Evolutionary conservation across 2,329 filamentous ascomycete genomes (phyloP).

Genomic region (Didymella glomerata): DNA sequence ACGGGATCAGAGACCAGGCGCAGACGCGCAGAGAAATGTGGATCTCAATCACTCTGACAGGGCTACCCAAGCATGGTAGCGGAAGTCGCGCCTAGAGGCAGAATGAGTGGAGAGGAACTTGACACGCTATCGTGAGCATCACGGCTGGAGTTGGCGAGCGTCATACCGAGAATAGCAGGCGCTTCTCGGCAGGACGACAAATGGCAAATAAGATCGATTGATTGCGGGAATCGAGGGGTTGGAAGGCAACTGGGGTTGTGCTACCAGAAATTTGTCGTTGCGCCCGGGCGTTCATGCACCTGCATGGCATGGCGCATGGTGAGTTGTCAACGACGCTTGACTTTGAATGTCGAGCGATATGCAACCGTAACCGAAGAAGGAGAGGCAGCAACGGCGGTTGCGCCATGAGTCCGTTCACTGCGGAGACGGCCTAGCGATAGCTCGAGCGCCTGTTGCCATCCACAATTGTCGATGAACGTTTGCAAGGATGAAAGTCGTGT

Average conservation of each 20-base stretch:
- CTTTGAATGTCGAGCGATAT: slow-evolving; percentile 46
- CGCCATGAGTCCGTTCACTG: slow-evolving; percentile 46
- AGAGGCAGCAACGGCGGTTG: slow-evolving; percentile 50
- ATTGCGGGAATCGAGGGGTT: slow-evolving; percentile 49
- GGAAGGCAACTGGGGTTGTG: slow-evolving; percentile 48
- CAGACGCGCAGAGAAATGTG: slow-evolving; percentile 37
- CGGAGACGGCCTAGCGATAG: slow-evolving; percentile 36
- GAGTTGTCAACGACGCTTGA: slow-evolving; percentile 52
- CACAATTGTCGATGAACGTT: slow-evolving; percentile 19
- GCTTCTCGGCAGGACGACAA: slow-evolving; percentile 38
- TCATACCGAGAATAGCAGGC: slow-evolving; percentile 47
- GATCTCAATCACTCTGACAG: slow-evolving; percentile 35
- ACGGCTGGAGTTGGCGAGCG: slow-evolving; percentile 44
- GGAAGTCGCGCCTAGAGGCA: slow-evolving; percentile 45
- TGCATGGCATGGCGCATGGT: slow-evolving; percentile 51
- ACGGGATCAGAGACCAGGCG: slow-evolving; percentile 41
- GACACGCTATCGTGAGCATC: slow-evolving; percentile 51
- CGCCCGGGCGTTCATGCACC: slow-evolving; percentile 43
- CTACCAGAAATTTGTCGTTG: slow-evolving; percentile 44
- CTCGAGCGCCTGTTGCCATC: slow-evolving; percentile 35
- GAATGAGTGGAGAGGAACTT: slow-evolving; percentile 45
- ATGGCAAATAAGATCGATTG: slow-evolving; percentile 37
- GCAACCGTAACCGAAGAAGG: slow-evolving; percentile 45
- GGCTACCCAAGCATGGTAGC: slow-evolving; percentile 36
- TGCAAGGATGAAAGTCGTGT: slow-evolving; percentile 25